Evolutionary conservation across 2,329 filamentous ascomycete species (phyloP).

Genomic region (Aspergillus sp.): DNA sequence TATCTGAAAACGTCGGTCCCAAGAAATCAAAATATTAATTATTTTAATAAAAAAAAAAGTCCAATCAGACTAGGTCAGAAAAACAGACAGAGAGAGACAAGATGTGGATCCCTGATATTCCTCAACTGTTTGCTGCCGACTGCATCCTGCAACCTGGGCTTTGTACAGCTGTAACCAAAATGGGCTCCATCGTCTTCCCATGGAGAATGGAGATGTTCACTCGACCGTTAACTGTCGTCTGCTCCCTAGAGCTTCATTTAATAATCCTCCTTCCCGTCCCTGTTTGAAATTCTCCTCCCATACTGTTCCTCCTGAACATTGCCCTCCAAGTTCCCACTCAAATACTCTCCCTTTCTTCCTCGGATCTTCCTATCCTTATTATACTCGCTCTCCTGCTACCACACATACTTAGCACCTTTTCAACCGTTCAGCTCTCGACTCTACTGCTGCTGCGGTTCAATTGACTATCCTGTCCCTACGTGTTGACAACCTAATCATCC

Average conservation of each 20-base stretch:
- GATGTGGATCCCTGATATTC: conserved; percentile 29
- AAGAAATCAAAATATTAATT: conserved; percentile 17
- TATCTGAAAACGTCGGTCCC: conserved; percentile 20
- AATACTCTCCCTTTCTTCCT: conserved; percentile 3
- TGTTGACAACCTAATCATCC: too few species aligned
- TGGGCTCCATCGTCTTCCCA: conserved; percentile 22
- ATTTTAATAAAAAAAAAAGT: conserved; percentile 17
- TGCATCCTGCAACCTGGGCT: conserved; percentile 29
- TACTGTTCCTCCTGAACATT: neutral
- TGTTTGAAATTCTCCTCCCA: conserved; percentile 13
- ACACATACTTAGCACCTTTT: neutral
- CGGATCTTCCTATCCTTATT: conserved; percentile 13
- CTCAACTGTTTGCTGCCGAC: conserved; percentile 37
- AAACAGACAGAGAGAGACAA: conserved; percentile 12
- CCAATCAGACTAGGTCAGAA: conserved; percentile 6
- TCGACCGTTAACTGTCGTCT: conserved; percentile 34
- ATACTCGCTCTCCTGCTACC: neutral
- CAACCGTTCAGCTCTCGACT: neutral
- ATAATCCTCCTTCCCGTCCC: conserved; percentile 30
- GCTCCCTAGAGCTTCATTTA: conserved; percentile 33
- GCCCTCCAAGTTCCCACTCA: neutral
- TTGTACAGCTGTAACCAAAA: conserved; percentile 40
- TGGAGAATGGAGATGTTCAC: neutral
- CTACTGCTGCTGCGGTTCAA: neutral
- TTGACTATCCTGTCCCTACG: neutral